Conservation (phyloP, 192 early-diverging fungal species). For the Coemansia sp. region DNA sequence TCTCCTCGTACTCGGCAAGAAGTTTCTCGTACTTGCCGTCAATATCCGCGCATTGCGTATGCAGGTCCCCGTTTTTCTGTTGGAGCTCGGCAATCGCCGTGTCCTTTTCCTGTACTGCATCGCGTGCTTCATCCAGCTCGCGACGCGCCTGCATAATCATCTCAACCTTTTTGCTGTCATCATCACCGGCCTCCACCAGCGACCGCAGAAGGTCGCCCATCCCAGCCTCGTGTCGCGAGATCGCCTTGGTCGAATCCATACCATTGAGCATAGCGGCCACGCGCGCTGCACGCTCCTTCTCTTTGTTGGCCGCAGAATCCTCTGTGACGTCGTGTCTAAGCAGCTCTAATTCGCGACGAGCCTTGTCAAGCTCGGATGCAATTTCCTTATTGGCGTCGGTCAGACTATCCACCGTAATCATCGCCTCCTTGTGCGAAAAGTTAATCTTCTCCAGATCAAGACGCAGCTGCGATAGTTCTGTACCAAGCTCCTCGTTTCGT, state of each 20-base stretch:
- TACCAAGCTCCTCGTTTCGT: conserved; percentile 72
- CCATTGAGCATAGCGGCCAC: conserved; percentile 50
- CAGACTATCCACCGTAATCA: conserved; percentile 86
- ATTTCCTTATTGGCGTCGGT: conserved; percentile 84
- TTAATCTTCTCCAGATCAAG: conserved; percentile 84
- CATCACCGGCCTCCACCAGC: conserved; percentile 53
- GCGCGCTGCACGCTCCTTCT: conserved; percentile 59
- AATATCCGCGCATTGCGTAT: conserved; percentile 20
- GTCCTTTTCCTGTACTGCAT: conserved; percentile 22
- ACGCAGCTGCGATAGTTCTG: conserved; percentile 73
- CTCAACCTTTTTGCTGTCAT: conserved; percentile 45
- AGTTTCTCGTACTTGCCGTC: conserved; percentile 51
- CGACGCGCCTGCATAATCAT: conserved; percentile 47
- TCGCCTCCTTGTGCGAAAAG: conserved; percentile 85
- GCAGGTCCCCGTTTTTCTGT: conserved; percentile 18
- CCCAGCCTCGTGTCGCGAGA: conserved; percentile 52
- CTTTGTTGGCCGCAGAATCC: conserved; percentile 30
- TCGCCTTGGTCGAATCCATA: conserved; percentile 46
- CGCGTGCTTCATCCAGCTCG: conserved; percentile 41
- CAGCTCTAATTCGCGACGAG: conserved; percentile 68
- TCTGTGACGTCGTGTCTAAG: conserved; percentile 28
- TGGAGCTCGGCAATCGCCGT: conserved; percentile 19
- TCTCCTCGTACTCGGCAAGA: conserved; percentile 54
- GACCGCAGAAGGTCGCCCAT: conserved; percentile 53
- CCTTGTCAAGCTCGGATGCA: conserved; percentile 67